A percentile compares a stretch with the other conserved stretches of the same genome.
These are phyloP conservation scores for Physcia stellaris DNA, from an alignment of 495 filamentous ascomycete genomes.

Conservation along the genomic window DNA sequence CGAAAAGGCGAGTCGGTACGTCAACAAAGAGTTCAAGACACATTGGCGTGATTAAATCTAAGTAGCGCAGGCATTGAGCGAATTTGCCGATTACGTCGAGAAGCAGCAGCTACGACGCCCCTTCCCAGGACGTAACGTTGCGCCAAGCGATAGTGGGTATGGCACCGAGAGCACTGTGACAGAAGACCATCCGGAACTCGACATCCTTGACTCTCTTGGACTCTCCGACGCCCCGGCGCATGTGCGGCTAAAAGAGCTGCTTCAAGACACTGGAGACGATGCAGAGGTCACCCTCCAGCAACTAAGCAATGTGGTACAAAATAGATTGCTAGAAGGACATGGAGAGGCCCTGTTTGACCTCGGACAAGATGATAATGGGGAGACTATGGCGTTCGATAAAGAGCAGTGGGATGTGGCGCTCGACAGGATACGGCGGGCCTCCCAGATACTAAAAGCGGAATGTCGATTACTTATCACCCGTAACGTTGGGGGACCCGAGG, in stretches of 20 bases:
- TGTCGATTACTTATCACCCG: conserved; percentile 72
- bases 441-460: conserved; percentile 53
- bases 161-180: conserved; percentile 26
- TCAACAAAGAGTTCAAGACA: too few species aligned
- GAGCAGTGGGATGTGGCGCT: conserved; percentile 71
- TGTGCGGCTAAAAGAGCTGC: conserved; percentile 58
- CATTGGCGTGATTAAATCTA: too few species aligned
- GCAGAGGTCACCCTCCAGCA: conserved; percentile 45
- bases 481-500: conserved; percentile 70
- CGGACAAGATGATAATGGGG: conserved; percentile 82
- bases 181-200: conserved; percentile 80
- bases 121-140: conserved; percentile 31
- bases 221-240: conserved; percentile 62
- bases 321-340: conserved; percentile 68
- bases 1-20: conserved; percentile 74
- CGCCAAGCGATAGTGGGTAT: conserved; percentile 31
- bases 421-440: conserved; percentile 49
- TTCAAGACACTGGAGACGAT: conserved; percentile 50
- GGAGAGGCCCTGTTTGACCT: conserved; percentile 88
- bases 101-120: conserved; percentile 69
- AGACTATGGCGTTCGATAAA: conserved; percentile 71
- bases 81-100: conserved; percentile 96
- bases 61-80: conserved; percentile 77
- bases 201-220: conserved; percentile 76
- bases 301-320: conserved; percentile 46